Evolutionary conservation across 805 yeast species (phyloP).

Genomic region (Saturnispora gosingensis): DNA sequence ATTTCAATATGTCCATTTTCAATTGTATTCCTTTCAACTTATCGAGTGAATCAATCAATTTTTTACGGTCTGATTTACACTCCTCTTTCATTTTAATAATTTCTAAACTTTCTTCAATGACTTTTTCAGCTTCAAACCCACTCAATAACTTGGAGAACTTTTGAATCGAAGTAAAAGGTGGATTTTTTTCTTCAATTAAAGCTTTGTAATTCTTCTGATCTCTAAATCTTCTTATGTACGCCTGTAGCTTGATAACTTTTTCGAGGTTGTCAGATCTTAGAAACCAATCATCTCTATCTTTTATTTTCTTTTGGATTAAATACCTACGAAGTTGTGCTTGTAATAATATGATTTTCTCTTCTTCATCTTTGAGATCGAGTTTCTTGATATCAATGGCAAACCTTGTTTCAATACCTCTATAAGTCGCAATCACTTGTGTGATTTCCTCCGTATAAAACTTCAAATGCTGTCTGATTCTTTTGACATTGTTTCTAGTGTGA

Average conservation of each 20-base stretch:
- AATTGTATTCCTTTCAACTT: conserved; percentile 69
- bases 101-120: conserved; percentile 5
- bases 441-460: conserved; percentile 23
- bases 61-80: conserved; percentile 59
- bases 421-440: conserved; percentile 42
- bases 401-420: conserved; percentile 57
- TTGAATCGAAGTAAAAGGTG: conserved; percentile 67
- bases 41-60: conserved; percentile 62
- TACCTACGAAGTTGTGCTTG: conserved; percentile 51
- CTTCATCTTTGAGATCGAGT: conserved; percentile 43
- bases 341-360: conserved; percentile 32
- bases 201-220: conserved; percentile 68
- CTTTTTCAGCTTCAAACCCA: conserved; percentile 49
- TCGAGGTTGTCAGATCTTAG: conserved; percentile 36
- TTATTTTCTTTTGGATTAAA: conserved; percentile 30
- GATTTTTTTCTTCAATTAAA: conserved; percentile 59
- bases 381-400: conserved; percentile 44
- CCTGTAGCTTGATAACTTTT: conserved; percentile 66
- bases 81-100: conserved; percentile 7
- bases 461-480: conserved; percentile 13
- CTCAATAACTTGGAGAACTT: conserved; percentile 65
- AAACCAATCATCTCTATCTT: conserved; percentile 39
- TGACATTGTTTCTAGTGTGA: conserved; percentile 26
- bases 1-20: conserved; percentile 68
- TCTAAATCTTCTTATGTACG: conserved; percentile 55